Evolutionary conservation across 257 asterid genomes (phyloP).

Genomic region (Jasminum sambac): DNA sequence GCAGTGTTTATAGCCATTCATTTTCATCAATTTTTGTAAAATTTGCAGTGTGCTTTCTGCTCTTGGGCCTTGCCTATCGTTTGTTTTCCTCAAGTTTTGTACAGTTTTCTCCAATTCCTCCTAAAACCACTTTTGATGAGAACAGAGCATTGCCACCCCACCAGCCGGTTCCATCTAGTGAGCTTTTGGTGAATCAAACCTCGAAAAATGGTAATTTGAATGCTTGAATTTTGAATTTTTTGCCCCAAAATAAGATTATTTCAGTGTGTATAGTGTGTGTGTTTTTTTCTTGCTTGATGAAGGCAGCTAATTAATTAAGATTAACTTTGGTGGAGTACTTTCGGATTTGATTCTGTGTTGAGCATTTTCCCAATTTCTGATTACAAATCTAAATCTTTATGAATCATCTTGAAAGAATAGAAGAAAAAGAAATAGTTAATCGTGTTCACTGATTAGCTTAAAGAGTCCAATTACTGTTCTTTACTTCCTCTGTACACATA

Average conservation of each 20-base stretch:
- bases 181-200: constrained; percentile 25
- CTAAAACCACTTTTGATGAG: constrained; percentile 15
- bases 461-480: neutral
- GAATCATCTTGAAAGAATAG: neutral
- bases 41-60: constrained; percentile 49
- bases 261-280: neutral
- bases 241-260: neutral
- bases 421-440: neutral
- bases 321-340: neutral
- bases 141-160: constrained; percentile 26
- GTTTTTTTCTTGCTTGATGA: constrained; percentile 7
- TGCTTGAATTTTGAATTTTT: constrained; percentile 32
- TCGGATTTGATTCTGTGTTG: neutral
- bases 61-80: constrained; percentile 58
- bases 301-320: neutral
- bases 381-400: constrained; percentile 10
- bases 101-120: constrained; percentile 40
- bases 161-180: constrained; percentile 23
- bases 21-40: constrained; percentile 44
- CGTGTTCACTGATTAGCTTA: neutral
- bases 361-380: neutral
- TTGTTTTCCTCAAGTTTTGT: constrained; percentile 49
- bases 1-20: constrained; percentile 26
- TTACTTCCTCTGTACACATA: neutral
- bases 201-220: constrained; percentile 38